Conservation (phyloP, 2,329 filamentous ascomycete genomes). For the Claviceps digitariae region DNA sequence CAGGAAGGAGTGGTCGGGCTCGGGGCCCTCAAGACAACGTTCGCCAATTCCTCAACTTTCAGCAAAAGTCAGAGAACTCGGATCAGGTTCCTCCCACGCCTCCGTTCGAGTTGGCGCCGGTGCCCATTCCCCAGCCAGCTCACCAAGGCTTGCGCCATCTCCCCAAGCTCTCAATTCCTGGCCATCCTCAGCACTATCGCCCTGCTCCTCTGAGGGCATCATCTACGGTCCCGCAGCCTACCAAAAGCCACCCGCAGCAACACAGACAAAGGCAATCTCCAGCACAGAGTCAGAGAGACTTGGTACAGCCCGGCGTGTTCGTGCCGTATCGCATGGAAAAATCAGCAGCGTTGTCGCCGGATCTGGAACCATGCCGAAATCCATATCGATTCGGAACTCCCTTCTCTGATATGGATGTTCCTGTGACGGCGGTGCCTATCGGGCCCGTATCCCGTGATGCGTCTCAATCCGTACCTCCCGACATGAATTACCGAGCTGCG, state of each 20-base stretch:
- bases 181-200: slow-evolving; percentile 17
- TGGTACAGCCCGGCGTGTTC: slow-evolving; percentile 21
- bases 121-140: slow-evolving; percentile 31
- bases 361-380: slow-evolving; percentile 40
- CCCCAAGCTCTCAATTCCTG: slow-evolving; percentile 49
- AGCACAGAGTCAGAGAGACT: slow-evolving; percentile 9
- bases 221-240: slow-evolving; percentile 15
- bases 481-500: slow-evolving; percentile 64
- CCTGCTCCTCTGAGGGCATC: slow-evolving; percentile 15
- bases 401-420: slow-evolving; percentile 82
- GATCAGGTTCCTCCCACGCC: slow-evolving; percentile 55
- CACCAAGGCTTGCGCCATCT: slow-evolving; percentile 44
- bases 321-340: slow-evolving; percentile 39
- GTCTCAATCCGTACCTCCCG: slow-evolving; percentile 84
- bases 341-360: slow-evolving; percentile 36
- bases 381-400: slow-evolving; percentile 73
- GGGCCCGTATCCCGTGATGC: slow-evolving; percentile 64
- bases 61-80: slow-evolving; percentile 39
- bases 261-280: slow-evolving; percentile 13
- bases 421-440: slow-evolving; percentile 57
- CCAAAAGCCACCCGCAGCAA: slow-evolving; percentile 13
- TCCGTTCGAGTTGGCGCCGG: slow-evolving; percentile 50
- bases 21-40: slow-evolving; percentile 88
- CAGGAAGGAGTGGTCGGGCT: slow-evolving; percentile 53
- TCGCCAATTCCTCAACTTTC: slow-evolving; percentile 78